Percentiles rank a stretch among this genome's conserved stretches.
These are phyloP conservation scores for Huiozyma naganishii DNA, from an alignment of 805 yeast genomes.

Conservation along the genomic window DNA sequence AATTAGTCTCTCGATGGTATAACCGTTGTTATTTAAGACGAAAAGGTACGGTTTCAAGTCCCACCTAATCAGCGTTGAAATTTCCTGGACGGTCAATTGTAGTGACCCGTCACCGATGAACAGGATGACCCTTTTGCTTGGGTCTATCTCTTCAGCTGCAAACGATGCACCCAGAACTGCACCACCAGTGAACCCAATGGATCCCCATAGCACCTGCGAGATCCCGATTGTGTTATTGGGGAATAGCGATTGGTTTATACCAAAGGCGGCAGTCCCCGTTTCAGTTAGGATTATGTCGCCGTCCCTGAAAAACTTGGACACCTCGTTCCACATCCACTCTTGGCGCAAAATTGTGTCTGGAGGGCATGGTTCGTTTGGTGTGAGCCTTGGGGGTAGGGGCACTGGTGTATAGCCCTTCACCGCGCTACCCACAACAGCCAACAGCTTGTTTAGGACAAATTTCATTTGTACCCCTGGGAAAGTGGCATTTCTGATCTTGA, in stretches of 20 bases:
- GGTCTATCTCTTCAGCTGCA: conserved; percentile 4
- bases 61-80: conserved; percentile 2
- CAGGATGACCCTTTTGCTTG: conserved; percentile 2
- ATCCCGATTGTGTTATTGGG: conserved; percentile 3
- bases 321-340: conserved; percentile 2
- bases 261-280: conserved; percentile 4
- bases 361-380: conserved; percentile 29
- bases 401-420: not conserved
- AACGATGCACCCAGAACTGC: conserved; percentile 3
- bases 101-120: conserved; percentile 5
- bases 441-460: conserved; percentile 1
- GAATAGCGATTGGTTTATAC: conserved; percentile 2
- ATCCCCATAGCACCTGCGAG: conserved; percentile 4
- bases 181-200: conserved; percentile 5
- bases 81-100: conserved; percentile 5
- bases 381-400: conserved; percentile 4
- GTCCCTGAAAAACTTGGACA: conserved; percentile 3
- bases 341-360: conserved; percentile 1
- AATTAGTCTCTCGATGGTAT: conserved; percentile 4
- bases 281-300: conserved; percentile 4
- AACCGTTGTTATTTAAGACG: conserved; percentile 4
- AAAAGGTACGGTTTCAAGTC: conserved; percentile 3
- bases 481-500: conserved; percentile 1
- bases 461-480: conserved; percentile 4
- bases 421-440: not conserved